Conservation (phyloP, 352 stramenopile species). For the Phytophthora ohioensis region DNA sequence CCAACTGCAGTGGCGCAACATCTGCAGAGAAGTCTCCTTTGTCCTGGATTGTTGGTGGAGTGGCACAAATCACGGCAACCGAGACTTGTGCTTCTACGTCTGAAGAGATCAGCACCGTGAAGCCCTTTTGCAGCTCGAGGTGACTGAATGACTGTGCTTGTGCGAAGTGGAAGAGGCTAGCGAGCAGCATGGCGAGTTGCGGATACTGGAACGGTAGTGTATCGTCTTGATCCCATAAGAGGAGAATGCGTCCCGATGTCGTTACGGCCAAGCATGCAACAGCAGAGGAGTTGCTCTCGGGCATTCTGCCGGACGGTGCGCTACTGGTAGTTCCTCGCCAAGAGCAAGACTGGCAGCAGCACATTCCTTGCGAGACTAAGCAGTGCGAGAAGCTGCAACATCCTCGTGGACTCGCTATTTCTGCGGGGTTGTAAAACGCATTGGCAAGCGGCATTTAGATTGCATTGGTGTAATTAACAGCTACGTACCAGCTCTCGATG, state of each 20-base stretch:
- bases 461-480: slow-evolving; percentile 23
- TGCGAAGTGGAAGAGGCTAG: slow-evolving; percentile 69
- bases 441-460: slow-evolving; percentile 10
- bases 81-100: slow-evolving; percentile 48
- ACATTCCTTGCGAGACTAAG: slow-evolving; percentile 5
- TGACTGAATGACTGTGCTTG: slow-evolving; percentile 44
- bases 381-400: slow-evolving; percentile 1
- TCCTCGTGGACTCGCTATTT: slow-evolving; percentile 18
- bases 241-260: slow-evolving; percentile 50
- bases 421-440: slow-evolving; percentile 10
- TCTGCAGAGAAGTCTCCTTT: slow-evolving; percentile 5
- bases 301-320: slow-evolving; percentile 5
- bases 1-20: slow-evolving; percentile 37
- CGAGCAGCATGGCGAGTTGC: slow-evolving; percentile 58
- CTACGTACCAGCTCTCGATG: slow-evolving; percentile 6
- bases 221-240: slow-evolving; percentile 57
- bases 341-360: neutral
- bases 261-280: slow-evolving; percentile 63
- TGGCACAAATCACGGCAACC: slow-evolving; percentile 50
- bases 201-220: slow-evolving; percentile 52
- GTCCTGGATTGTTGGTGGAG: neutral
- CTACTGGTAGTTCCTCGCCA: neutral
- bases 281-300: slow-evolving; percentile 17
- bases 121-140: slow-evolving; percentile 50
- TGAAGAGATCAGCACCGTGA: slow-evolving; percentile 49